Conservation (phyloP, 208 protist species). For the Wallacemonas sp. region DNA sequence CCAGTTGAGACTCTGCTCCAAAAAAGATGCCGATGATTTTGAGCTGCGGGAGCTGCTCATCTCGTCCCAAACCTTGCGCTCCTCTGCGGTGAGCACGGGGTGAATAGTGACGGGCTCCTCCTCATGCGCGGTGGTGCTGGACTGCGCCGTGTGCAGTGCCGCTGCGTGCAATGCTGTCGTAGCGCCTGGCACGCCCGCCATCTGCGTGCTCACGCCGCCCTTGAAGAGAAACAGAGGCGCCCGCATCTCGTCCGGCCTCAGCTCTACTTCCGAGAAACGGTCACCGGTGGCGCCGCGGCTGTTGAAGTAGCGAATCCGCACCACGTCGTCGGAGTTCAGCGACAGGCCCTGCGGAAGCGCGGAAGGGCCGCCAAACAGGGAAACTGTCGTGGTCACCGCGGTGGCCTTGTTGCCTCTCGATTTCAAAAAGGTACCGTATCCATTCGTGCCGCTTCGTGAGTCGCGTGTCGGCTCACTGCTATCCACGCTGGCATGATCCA, state of each 20-base stretch:
- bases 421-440: slow-evolving; percentile 52
- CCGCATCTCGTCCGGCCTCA: slow-evolving; percentile 60
- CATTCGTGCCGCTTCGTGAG: not conserved
- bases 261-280: slow-evolving; percentile 63
- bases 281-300: slow-evolving; percentile 58
- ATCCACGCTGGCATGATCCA: slow-evolving; percentile 3
- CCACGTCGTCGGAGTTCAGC: slow-evolving; percentile 48
- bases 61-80: slow-evolving; percentile 32
- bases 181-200: not conserved
- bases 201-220: slow-evolving; percentile 20
- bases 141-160: slow-evolving; percentile 21
- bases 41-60: slow-evolving; percentile 28
- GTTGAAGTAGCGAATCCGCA: slow-evolving; percentile 81
- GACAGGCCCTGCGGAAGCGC: slow-evolving; percentile 13
- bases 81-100: slow-evolving; percentile 11
- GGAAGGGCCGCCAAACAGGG: slow-evolving; percentile 4
- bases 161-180: too few relatives aligned
- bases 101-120: slow-evolving; percentile 8
- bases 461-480: slow-evolving; percentile 3
- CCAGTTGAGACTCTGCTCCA: slow-evolving; percentile 89
- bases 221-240: slow-evolving; percentile 59
- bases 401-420: not conserved
- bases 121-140: not conserved
- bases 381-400: not conserved
- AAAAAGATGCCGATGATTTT: slow-evolving; percentile 38